Conservation (phyloP, 805 yeast species). For the Candida namnaoensis region DNA sequence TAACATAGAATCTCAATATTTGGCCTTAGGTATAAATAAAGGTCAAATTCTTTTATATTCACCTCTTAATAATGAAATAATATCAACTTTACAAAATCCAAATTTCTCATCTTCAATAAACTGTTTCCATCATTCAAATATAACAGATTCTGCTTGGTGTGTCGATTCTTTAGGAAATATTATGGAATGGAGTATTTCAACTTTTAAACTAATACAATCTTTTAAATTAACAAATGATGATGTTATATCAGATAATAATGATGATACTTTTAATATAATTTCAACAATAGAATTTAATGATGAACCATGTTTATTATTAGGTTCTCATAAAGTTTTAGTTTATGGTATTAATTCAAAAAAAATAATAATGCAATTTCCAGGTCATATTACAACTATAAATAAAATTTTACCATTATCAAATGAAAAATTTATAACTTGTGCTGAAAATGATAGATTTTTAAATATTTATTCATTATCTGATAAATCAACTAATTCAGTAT, state of each 20-base stretch:
- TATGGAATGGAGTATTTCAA: constrained; percentile 51
- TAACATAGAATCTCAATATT: constrained; percentile 31
- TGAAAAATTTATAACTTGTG: constrained; percentile 54
- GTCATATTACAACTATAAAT: constrained; percentile 65
- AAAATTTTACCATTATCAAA: constrained; percentile 30
- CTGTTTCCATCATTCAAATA: constrained; percentile 35
- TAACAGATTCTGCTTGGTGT: constrained; percentile 43
- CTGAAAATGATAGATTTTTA: constrained; percentile 74
- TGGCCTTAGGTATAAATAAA: constrained; percentile 56
- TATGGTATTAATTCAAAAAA: constrained; percentile 31
- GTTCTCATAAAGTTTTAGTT: constrained; percentile 58
- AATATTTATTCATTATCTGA: constrained; percentile 51
- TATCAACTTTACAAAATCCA: constrained; percentile 41
- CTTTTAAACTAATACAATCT: constrained; percentile 30
- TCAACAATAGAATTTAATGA: constrained; percentile 21
- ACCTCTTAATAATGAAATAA: constrained; percentile 51
- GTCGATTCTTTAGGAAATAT: constrained; percentile 51
- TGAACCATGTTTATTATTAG: constrained; percentile 40
- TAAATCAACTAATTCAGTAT: constrained; percentile 39
- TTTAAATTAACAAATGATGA: constrained; percentile 27
- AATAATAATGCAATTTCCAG: constrained; percentile 52
- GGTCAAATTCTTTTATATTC: constrained; percentile 63
- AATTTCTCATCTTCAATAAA: constrained; percentile 33
- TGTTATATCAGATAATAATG: constrained; percentile 18
- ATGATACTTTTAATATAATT: constrained; percentile 19